A percentile compares a stretch with the other conserved stretches of the same genome.
phyloP scores from a whole-genome alignment of 192 early-diverging fungal genomes.

The Glomus cerebriforme region DNA sequence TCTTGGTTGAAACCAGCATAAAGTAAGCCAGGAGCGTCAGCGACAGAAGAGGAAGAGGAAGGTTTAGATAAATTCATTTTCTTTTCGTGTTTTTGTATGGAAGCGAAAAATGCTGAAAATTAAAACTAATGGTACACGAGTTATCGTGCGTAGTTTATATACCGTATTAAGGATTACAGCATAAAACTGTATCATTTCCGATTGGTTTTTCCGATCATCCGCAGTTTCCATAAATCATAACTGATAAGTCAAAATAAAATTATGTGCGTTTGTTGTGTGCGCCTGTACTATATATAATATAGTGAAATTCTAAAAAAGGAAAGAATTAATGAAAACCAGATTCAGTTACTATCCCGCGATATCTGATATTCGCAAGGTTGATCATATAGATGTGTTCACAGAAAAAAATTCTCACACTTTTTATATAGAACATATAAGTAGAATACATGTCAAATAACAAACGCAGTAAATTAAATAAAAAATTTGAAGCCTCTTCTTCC shows the following conservation, averaged over 20 bases:
- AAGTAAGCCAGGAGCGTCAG: conserved; percentile 65
- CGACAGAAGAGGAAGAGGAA: conserved; percentile 45
- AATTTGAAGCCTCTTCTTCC: background rate
- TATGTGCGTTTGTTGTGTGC: too few species aligned
- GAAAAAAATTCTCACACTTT: background rate
- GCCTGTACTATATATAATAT: too few species aligned
- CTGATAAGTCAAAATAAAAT: too few species aligned
- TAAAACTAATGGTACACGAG: background rate
- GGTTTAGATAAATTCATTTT: conserved; percentile 51
- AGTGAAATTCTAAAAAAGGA: too few species aligned
- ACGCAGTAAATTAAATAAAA: background rate
- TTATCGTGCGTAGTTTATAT: background rate
- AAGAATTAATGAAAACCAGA: too few species aligned
- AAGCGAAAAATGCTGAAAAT: background rate
- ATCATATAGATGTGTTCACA: too few species aligned
- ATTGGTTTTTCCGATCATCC: too few species aligned
- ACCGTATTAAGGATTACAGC: background rate
- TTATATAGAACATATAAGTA: too few species aligned
- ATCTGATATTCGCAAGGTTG: too few species aligned
- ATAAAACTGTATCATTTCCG: too few species aligned
- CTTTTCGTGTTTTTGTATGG: background rate
- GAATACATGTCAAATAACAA: background rate
- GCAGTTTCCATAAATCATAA: too few species aligned
- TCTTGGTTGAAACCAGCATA: conserved; percentile 86
- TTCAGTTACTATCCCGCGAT: too few species aligned